phyloP scores from a whole-genome alignment of 2,329 filamentous ascomycete species.

The Exutisphaerella laricina region DNA sequence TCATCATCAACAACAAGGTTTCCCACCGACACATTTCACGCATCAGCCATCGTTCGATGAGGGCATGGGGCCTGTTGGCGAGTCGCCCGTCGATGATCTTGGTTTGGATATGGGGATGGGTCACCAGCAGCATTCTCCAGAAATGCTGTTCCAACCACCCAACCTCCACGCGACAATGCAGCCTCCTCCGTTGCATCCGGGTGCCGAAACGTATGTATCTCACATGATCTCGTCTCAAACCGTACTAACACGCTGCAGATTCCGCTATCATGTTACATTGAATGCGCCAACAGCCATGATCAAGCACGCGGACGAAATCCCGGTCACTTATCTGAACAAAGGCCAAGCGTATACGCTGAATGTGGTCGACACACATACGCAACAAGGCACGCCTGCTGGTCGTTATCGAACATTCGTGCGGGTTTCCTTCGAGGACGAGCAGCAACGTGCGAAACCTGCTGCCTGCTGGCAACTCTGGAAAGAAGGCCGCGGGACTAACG shows the following conservation, averaged over 20 bases:
- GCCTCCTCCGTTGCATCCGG: constrained; percentile 34
- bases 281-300: constrained; percentile 97
- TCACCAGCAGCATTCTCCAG: constrained; percentile 56
- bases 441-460: constrained; percentile 76
- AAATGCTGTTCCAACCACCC: constrained; percentile 53
- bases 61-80: constrained; percentile 61
- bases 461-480: constrained; percentile 93
- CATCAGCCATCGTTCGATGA: constrained; percentile 75
- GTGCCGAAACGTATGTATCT: constrained; percentile 43
- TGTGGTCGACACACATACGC: constrained; percentile 68
- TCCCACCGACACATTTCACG: constrained; percentile 72
- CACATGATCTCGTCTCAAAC: background rate
- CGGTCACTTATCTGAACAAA: constrained; percentile 97
- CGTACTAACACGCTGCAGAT: constrained; percentile 45
- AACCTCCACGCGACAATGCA: constrained; percentile 45
- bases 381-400: constrained; percentile 54
- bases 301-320: constrained; percentile 81
- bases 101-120: constrained; percentile 52
- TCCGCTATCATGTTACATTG: constrained; percentile 82
- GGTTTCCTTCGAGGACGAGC: constrained; percentile 95
- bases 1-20: constrained; percentile 50
- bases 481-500: constrained; percentile 89
- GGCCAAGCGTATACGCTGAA: constrained; percentile 88
- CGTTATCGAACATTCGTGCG: constrained; percentile 86
- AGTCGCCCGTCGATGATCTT: constrained; percentile 57